A percentile compares a stretch with the other conserved stretches of the same genome.
phyloP scores from a whole-genome alignment of 192 early-diverging fungal genomes.

The Umbelopsis sp. region DNA sequence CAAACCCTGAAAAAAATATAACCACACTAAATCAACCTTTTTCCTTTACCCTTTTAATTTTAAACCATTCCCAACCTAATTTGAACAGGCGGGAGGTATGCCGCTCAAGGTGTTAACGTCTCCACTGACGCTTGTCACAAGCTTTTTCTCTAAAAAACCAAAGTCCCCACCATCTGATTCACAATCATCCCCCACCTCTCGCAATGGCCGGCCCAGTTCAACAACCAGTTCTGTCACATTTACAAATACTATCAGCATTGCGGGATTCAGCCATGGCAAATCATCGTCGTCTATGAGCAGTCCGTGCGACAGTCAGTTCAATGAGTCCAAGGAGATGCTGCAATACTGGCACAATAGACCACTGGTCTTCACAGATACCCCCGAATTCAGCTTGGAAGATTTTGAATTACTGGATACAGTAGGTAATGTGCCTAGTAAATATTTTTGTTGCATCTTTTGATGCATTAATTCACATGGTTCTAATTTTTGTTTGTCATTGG shows the following conservation, averaged over 20 bases:
- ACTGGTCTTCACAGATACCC: slow-evolving; percentile 18
- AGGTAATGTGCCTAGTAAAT: background rate
- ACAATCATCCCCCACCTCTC: background rate
- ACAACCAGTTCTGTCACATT: slow-evolving; percentile 7
- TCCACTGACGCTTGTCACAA: slow-evolving; percentile 16
- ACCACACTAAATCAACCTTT: too few relatives aligned
- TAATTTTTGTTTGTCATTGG: background rate
- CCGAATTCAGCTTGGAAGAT: slow-evolving; percentile 1
- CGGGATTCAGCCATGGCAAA: slow-evolving; percentile 19
- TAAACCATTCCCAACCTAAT: background rate
- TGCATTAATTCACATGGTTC: slow-evolving; percentile 15
- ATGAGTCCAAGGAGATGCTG: slow-evolving; percentile 18
- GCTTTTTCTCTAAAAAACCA: slow-evolving; percentile 14
- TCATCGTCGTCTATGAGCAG: slow-evolving; percentile 17
- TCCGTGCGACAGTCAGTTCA: slow-evolving; percentile 14
- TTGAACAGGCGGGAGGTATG: slow-evolving; percentile 6
- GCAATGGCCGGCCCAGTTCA: slow-evolving; percentile 2
- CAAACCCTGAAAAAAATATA: background rate
- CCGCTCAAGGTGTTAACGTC: slow-evolving; percentile 20
- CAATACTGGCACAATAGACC: slow-evolving; percentile 39
- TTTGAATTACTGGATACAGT: slow-evolving; percentile 18
- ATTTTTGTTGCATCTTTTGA: background rate
- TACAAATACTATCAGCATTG: slow-evolving; percentile 12
- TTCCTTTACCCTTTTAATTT: background rate
- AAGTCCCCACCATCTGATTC: slow-evolving; percentile 10